phyloP scores from a whole-genome alignment of 2,329 filamentous ascomycete genomes.

The Phaeosphaeria sp. region DNA sequence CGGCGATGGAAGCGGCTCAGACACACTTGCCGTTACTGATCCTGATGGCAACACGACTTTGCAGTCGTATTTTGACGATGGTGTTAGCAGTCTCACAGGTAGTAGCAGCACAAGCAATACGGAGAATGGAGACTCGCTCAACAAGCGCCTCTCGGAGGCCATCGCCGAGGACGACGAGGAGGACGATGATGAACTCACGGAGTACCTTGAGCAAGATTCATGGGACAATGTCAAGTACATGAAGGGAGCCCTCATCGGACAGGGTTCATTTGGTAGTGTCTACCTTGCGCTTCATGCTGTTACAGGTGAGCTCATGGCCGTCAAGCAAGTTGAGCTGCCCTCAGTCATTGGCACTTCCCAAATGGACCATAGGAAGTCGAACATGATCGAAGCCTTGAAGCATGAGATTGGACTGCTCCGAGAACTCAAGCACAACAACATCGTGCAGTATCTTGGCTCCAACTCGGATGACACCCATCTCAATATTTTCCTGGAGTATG shows the following conservation, averaged over 20 bases:
- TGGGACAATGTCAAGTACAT: conserved; percentile 99
- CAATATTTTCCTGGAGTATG: conserved; percentile 99
- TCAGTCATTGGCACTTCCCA: conserved; percentile 75
- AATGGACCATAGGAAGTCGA: conserved; percentile 87
- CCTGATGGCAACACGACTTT: conserved; percentile 72
- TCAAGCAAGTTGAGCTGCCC: conserved; percentile 96
- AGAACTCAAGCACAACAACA: conserved; percentile 93
- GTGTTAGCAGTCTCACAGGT: conserved; percentile 73
- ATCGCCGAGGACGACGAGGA: conserved; percentile 92
- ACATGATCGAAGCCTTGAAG: conserved; percentile 97
- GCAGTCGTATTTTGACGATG: conserved; percentile 86
- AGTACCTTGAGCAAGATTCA: conserved; percentile 89
- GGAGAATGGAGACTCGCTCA: conserved; percentile 72
- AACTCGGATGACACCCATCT: conserved; percentile 89
- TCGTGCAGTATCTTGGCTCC: conserved; percentile 96
- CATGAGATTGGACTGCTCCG: conserved; percentile 93
- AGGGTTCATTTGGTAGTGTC: conserved; percentile 95
- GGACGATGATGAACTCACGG: conserved; percentile 84
- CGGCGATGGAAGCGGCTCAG: conserved; percentile 71
- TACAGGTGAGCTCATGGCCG: conserved; percentile 95
- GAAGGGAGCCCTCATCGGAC: conserved; percentile 96
- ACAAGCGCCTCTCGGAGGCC: conserved; percentile 82
- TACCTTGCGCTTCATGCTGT: conserved; percentile 95
- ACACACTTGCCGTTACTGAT: conserved; percentile 76
- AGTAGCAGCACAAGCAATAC: conserved; percentile 68